Base-by-base conservation (phyloP, 441 rosid genomes). In the Syzygium syzygioides region DNA sequence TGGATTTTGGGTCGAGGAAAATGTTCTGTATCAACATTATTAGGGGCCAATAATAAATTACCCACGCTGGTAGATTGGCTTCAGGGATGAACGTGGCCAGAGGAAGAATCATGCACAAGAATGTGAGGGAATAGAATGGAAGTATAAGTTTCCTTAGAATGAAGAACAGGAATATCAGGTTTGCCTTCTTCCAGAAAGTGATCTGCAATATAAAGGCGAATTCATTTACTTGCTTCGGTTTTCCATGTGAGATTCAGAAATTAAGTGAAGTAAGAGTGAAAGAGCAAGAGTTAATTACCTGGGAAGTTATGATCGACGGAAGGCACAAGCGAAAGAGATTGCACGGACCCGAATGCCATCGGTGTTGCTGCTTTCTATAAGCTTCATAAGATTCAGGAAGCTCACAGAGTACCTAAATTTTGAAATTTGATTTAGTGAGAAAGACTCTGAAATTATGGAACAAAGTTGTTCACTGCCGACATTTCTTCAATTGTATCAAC, bases 331-430 rank as follows among this genome's bases (percentile, higher is more conserved):
- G 99, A 92, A 97, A 97, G 86, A 97, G 99, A 85, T 96, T 95
- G 96, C 96, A 96, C 4, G 99, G 99, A 85, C 99, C 99, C 0
- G 99, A 97, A 90, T 97, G 99, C 99, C 99, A 97, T 56, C 99
- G 96, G 90, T 97, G 99, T 91, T 97, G 99, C 93, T 97, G 99
- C 94, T 97, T 97, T 93, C 96, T 94, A 93, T 97, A 97, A 87
- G 99, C 98, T 93, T 97, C 99, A 64, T 96, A 97, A 37, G 99
- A 96, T 91, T 95, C 99, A 0, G 99, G 99, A 91, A 97, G 96
- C 93, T 98, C 99, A 87, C 99, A 96, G 55, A 98, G 95, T 87
- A 96, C 99, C 99, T 98, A 41, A 41, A 41, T 41, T 76, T 76
- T 76, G 83, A 76, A 76, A 76, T 66, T 66, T 66, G 41, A 17